These are phyloP conservation scores for Colletotrichum noveboracense DNA, from an alignment of 2,329 filamentous ascomycete species.

Conservation along the genomic window DNA sequence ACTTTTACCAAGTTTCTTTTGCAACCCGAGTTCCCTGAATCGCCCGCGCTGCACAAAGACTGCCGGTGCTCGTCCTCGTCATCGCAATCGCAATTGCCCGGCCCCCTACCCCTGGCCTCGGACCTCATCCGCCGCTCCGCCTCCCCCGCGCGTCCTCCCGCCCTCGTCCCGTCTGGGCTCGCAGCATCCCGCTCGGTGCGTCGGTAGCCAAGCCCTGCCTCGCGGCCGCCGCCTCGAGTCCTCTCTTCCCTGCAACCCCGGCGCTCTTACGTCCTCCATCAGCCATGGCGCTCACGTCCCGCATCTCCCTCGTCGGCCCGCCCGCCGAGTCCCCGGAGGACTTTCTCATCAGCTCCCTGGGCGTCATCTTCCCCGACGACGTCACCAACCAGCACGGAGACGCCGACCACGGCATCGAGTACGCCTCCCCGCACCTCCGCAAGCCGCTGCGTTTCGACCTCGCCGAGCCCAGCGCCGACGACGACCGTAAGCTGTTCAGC, in stretches of 20 bases:
- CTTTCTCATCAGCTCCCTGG: conserved; percentile 62
- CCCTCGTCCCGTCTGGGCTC: background rate
- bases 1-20: background rate
- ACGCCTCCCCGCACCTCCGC: conserved; percentile 58
- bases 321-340: conserved; percentile 57
- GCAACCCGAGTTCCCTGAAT: background rate
- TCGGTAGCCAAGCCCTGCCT: background rate
- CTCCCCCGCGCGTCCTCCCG: background rate
- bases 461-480: conserved; percentile 53
- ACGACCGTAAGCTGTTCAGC: conserved; percentile 66
- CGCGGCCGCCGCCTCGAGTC: background rate
- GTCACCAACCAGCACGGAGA: conserved; percentile 71
- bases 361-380: conserved; percentile 72
- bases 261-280: background rate
- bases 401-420: conserved; percentile 61
- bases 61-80: background rate
- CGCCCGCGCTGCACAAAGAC: background rate
- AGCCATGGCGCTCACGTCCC: conserved; percentile 50
- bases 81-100: background rate
- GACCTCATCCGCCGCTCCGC: background rate
- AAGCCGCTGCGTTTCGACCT: conserved; percentile 49
- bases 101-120: background rate
- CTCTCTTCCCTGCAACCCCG: background rate
- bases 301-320: conserved; percentile 45
- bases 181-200: background rate